Percentiles rank a stretch among this genome's conserved stretches.
Evolutionary conservation across 2,329 filamentous ascomycete genomes (phyloP).

Genomic region (Teratosphaeria epicoccoides): DNA sequence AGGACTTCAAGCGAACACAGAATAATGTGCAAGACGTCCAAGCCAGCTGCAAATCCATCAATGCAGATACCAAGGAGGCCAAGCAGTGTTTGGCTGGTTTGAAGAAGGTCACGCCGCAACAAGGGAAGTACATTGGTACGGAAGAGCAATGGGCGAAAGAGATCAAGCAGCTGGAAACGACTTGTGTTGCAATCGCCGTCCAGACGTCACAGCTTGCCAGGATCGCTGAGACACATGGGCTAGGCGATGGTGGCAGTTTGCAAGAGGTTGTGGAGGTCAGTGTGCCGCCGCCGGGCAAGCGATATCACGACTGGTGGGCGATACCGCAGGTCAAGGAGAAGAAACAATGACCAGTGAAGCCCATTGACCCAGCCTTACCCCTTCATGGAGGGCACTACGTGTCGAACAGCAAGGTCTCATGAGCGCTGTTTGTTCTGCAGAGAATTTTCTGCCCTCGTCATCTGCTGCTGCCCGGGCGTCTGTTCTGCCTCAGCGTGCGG

Average conservation of each 20-base stretch:
- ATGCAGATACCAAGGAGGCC: constrained; percentile 23
- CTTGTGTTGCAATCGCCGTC: constrained; percentile 22
- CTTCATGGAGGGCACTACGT: too few relatives aligned
- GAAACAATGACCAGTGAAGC: constrained; percentile 2
- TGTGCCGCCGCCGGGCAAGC: constrained; percentile 28
- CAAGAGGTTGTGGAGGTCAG: constrained; percentile 23
- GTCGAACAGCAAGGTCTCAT: too few relatives aligned
- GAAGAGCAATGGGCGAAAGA: constrained; percentile 26
- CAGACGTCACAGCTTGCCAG: constrained; percentile 15
- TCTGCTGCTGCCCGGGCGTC: too few relatives aligned
- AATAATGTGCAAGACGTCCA: neutral
- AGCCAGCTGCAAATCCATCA: constrained; percentile 4
- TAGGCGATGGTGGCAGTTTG: constrained; percentile 1
- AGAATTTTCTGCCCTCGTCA: too few relatives aligned
- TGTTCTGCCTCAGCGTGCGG: too few relatives aligned
- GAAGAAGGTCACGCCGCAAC: constrained; percentile 27
- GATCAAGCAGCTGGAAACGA: constrained; percentile 25
- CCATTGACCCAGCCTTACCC: too few relatives aligned
- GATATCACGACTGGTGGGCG: constrained; percentile 37
- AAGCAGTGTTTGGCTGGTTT: constrained; percentile 26
- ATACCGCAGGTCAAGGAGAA: constrained; percentile 32
- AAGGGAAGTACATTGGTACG: constrained; percentile 27
- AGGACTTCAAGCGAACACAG: constrained; percentile 42
- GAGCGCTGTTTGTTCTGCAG: too few relatives aligned
- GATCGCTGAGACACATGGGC: constrained; percentile 14